These are phyloP conservation scores for Closterium sp. DNA, from an alignment of 139 green algal genomes.

Conservation along the genomic window DNA sequence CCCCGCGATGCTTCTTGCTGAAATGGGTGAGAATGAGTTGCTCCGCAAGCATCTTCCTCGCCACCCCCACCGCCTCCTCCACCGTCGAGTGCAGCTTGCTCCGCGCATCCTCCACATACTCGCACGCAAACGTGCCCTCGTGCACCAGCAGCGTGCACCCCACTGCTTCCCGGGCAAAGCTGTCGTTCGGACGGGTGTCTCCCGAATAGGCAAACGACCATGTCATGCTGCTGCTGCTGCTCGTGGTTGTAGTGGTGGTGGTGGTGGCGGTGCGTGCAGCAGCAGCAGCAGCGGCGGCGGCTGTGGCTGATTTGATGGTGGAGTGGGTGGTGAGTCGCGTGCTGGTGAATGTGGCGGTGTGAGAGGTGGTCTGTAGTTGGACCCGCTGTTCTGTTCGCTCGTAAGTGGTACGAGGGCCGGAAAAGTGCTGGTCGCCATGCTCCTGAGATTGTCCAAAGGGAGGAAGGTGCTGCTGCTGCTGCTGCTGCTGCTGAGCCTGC, in stretches of 20 bases:
- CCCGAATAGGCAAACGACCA: not conserved
- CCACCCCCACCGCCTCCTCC: conserved; percentile 17
- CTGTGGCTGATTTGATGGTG: not conserved
- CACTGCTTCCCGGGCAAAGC: conserved; percentile 68
- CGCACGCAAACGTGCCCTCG: conserved; percentile 93
- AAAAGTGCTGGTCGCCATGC: too few relatives aligned
- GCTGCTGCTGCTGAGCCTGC: not conserved
- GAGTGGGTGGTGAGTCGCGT: not conserved
- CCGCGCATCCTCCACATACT: conserved; percentile 71
- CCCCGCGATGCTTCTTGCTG: conserved; percentile 6
- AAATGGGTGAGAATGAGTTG: conserved; percentile 16
- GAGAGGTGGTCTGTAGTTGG: not conserved
- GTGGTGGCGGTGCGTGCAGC: not conserved
- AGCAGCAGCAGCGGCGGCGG: too few relatives aligned
- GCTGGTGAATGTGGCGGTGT: not conserved
- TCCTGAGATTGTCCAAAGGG: too few relatives aligned
- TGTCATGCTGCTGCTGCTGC: not conserved
- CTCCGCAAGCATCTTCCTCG: not conserved
- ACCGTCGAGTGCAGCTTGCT: not conserved
- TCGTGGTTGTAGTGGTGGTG: not conserved
- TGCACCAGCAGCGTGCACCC: conserved; percentile 85
- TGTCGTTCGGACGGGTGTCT: not conserved
- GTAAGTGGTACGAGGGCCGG: not conserved
- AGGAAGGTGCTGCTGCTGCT: not conserved
- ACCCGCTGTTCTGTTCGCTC: not conserved